Base-by-base conservation (phyloP, 177 flowering plant genomes). In the Tripterygium wilfordii region DNA sequence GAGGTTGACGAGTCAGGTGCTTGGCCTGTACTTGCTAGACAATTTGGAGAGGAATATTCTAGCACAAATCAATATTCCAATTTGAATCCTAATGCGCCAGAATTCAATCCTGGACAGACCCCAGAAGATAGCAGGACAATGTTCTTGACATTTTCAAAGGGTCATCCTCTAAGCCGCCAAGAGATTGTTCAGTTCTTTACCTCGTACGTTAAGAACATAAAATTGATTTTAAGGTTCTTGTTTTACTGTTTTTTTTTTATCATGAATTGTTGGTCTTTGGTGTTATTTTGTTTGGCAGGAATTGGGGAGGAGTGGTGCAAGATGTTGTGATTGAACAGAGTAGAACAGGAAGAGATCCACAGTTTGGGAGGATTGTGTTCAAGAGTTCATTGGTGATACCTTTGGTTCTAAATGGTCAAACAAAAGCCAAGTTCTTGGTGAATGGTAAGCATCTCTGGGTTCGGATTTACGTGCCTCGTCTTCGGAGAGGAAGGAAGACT, bases 401-500 rank as follows among this genome's bases (percentile, higher is more conserved):
- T 3, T 28, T 27, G 14, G 23, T 51, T 37, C 38, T 51, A 4
- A 51, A 40, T 39, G 45, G 45, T 4, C 45, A 40, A 40, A 3
- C 36, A 9, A 51, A 39, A 20, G 55, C 55, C 0, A 40, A 51
- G 25, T 40, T 51, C 18, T 4, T 39, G 5, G 55, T 51, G 8
- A 51, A 51, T 21, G 18, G 55, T 10, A 51, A 40, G 23, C 45
- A 51, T 51, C 20, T 51, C 10, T 51, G 55, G 55, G 45, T n/a
- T 20, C 45, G 55, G 5, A 20, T 15, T 2, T 43, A 43, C 10
- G 20, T 43, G 47, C 31, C 27, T 7, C 31, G 47, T 8, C 47
- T 18, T 18, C 13, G 24, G 20, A n/a, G 24, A 19, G 20, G 3
- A 5, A 39, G 38, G 38, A 36, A 8, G 38, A 36, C 3, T n/a